These are phyloP conservation scores for Flaveria bidentis DNA, from an alignment of 129 eudicot genomes.

Conservation along the genomic window DNA sequence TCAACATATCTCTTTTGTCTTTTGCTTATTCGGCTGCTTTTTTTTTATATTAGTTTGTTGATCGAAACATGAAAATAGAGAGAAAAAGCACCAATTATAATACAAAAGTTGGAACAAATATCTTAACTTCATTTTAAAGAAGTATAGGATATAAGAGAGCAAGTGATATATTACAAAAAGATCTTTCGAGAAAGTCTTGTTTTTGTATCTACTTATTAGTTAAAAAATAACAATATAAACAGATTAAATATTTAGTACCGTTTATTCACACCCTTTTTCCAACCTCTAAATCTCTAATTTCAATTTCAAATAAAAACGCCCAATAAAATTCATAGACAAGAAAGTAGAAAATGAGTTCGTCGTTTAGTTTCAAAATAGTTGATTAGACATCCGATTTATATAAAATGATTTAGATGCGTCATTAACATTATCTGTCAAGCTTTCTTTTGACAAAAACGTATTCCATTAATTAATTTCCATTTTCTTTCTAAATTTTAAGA, in stretches of 20 bases:
- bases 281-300: neutral
- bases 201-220: neutral
- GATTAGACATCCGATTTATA: conserved; percentile 6
- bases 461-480: neutral
- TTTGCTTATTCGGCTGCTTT: neutral
- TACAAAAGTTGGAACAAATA: neutral
- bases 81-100: neutral
- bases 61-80: neutral
- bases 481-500: neutral
- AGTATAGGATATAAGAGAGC: neutral
- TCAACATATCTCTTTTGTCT: conserved; percentile 20
- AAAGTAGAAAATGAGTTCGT: neutral
- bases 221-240: neutral
- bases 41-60: neutral
- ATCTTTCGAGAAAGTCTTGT: neutral
- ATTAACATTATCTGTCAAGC: conserved; percentile 16
- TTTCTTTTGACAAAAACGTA: neutral
- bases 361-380: neutral
- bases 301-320: neutral
- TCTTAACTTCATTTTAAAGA: neutral
- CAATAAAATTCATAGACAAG: neutral
- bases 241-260: neutral
- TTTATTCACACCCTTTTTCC: neutral
- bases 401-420: conserved; percentile 5
- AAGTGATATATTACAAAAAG: neutral